phyloP scores from a whole-genome alignment of 345 rosid species.

The Ceriops zippeliana region DNA sequence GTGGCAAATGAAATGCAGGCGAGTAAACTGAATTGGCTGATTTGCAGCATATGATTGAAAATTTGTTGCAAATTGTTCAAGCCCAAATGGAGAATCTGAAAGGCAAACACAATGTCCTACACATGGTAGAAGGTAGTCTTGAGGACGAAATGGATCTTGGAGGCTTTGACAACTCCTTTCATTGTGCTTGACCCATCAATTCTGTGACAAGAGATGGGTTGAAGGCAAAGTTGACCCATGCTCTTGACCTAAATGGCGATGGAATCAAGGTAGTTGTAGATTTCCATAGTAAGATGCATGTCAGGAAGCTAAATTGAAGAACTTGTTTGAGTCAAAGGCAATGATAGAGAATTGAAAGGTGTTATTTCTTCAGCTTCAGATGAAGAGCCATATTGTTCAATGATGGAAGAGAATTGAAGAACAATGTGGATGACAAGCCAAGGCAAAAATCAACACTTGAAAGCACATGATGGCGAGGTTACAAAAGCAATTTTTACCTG shows the following conservation, averaged over 20 bases:
- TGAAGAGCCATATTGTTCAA: background rate
- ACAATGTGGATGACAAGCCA: background rate
- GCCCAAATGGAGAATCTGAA: background rate
- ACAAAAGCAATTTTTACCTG: background rate
- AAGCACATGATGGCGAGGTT: background rate
- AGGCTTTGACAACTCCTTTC: background rate
- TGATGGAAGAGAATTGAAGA: conserved; percentile 9
- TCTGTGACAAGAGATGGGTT: background rate
- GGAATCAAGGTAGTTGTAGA: background rate
- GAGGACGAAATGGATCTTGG: background rate
- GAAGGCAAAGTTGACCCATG: background rate
- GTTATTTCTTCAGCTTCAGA: background rate
- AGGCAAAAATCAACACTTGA: conserved; percentile 1
- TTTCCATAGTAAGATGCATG: background rate
- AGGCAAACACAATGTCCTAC: background rate
- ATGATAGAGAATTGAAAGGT: background rate
- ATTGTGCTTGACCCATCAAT: background rate
- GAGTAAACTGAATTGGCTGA: conserved; percentile 3
- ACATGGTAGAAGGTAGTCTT: background rate
- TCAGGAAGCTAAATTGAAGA: background rate
- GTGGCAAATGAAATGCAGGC: conserved; percentile 2
- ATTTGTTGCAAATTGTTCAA: background rate
- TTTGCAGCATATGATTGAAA: background rate
- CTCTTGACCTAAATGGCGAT: background rate
- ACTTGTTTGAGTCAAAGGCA: background rate